Evolutionary conservation across 768 basidiomycete species (phyloP).

Genomic region (Amanita pseudoporphyria): DNA sequence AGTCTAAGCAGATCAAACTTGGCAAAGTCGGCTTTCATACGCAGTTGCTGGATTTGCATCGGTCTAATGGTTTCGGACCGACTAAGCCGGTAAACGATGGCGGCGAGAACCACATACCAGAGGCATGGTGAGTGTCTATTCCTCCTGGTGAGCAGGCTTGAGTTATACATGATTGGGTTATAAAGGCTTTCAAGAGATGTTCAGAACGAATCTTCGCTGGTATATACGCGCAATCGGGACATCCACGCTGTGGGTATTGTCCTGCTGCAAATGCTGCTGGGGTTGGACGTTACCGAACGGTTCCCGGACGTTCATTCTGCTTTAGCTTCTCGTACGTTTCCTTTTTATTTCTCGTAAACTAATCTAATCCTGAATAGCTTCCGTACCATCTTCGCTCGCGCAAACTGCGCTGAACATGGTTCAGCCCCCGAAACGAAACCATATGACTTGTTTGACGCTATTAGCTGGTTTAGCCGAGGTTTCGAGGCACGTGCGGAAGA

Average conservation of each 20-base stretch:
- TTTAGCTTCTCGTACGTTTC: slow-evolving; percentile 42
- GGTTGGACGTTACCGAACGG: slow-evolving; percentile 51
- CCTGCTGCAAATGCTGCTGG: slow-evolving; percentile 80
- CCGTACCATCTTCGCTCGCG: slow-evolving; percentile 32
- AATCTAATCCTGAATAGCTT: not conserved
- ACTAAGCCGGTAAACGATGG: slow-evolving; percentile 16
- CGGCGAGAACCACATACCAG: slow-evolving; percentile 35
- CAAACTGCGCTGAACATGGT: slow-evolving; percentile 53
- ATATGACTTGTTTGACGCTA: slow-evolving; percentile 45
- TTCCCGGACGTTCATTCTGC: slow-evolving; percentile 50
- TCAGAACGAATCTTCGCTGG: slow-evolving; percentile 61
- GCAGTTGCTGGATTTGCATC: slow-evolving; percentile 68
- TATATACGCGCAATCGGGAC: slow-evolving; percentile 71
- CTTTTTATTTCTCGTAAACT: not conserved
- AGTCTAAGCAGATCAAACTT: slow-evolving; percentile 64
- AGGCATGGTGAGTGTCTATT: slow-evolving; percentile 26
- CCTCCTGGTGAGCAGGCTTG: not conserved
- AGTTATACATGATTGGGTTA: not conserved
- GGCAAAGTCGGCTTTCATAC: slow-evolving; percentile 65
- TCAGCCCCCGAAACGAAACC: slow-evolving; percentile 43
- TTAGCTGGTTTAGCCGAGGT: slow-evolving; percentile 47
- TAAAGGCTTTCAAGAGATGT: slow-evolving; percentile 70
- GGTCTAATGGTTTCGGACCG: slow-evolving; percentile 69
- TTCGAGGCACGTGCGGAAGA: slow-evolving; percentile 17
- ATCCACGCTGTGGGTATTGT: slow-evolving; percentile 77